Evolutionary conservation across 177 flowering plant genomes (phyloP).

Genomic region (Vitis hybrid): DNA sequence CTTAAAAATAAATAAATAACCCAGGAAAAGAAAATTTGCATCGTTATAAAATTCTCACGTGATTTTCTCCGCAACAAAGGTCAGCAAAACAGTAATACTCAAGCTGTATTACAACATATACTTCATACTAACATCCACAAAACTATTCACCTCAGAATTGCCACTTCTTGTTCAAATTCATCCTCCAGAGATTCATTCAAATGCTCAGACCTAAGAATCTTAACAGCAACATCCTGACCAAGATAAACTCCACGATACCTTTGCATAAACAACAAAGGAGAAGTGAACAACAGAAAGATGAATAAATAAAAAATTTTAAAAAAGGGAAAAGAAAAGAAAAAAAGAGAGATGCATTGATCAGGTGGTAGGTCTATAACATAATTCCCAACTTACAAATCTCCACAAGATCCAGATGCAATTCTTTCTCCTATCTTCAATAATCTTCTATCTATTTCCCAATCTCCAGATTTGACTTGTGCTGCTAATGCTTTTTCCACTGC

Average conservation of each 20-base stretch:
- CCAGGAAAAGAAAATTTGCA: neutral
- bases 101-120: neutral
- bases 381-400: slow-evolving; percentile 69
- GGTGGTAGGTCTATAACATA: neutral
- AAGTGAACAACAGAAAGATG: slow-evolving; percentile 4
- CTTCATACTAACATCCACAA: neutral
- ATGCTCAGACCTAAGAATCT: slow-evolving; percentile 73
- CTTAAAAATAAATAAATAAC: neutral
- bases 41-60: too few species aligned
- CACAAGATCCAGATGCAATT: slow-evolving; percentile 93
- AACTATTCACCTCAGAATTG: slow-evolving; percentile 63
- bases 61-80: neutral
- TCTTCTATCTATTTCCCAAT: slow-evolving; percentile 78
- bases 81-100: neutral
- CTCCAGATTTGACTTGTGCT: slow-evolving; percentile 32
- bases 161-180: slow-evolving; percentile 90
- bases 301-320: neutral
- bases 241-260: slow-evolving; percentile 80
- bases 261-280: slow-evolving; percentile 9
- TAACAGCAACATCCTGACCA: slow-evolving; percentile 88
- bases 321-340: too few species aligned
- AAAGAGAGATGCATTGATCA: neutral
- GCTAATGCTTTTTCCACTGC: slow-evolving; percentile 43
- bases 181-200: slow-evolving; percentile 61
- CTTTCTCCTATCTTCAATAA: slow-evolving; percentile 69